A percentile compares a stretch with the other conserved stretches of the same genome.
Conservation (phyloP, 208 protist genomes). For the Vickermania ingenoplastis region DNA sequence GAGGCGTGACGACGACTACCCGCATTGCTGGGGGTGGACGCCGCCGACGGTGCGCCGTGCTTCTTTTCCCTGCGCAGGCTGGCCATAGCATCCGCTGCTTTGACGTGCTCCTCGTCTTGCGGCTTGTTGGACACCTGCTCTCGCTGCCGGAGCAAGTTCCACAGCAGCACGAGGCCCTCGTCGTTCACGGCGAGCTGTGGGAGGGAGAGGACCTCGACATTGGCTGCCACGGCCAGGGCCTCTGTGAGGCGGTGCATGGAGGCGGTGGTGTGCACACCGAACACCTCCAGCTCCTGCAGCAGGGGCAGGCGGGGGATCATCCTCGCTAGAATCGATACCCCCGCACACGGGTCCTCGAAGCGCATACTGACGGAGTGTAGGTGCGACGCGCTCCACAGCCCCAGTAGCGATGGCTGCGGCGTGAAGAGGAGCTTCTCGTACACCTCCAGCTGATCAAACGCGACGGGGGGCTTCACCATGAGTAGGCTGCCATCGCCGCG, state of each 20-base stretch:
- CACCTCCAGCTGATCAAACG: slow-evolving; percentile 13
- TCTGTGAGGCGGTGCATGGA: slow-evolving; percentile 16
- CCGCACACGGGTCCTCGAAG: slow-evolving; percentile 9
- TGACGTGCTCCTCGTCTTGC: not conserved
- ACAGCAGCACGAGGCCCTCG: slow-evolving; percentile 14
- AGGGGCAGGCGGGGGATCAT: slow-evolving; percentile 9
- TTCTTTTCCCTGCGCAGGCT: not conserved
- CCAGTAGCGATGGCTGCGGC: not conserved
- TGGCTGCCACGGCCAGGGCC: slow-evolving; percentile 12
- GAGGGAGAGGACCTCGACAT: slow-evolving; percentile 15
- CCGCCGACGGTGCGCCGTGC: not conserved
- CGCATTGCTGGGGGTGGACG: not conserved
- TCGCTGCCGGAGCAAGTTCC: slow-evolving; percentile 9
- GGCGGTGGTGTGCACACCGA: slow-evolving; percentile 2
- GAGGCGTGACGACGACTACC: not conserved
- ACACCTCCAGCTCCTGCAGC: slow-evolving; percentile 12
- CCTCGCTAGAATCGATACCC: not conserved
- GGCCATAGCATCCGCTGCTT: too few relatives aligned
- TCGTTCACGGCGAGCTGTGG: slow-evolving; percentile 16
- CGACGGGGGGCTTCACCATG: slow-evolving; percentile 16
- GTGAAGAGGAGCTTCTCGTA: slow-evolving; percentile 8
- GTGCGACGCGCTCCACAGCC: not conserved
- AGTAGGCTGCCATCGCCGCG: slow-evolving; percentile 9
- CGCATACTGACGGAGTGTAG: slow-evolving; percentile 13
- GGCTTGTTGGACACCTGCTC: not conserved